Conservation (phyloP, 1,139 yeast species). For the Debaryomycetaceae sp. region DNA sequence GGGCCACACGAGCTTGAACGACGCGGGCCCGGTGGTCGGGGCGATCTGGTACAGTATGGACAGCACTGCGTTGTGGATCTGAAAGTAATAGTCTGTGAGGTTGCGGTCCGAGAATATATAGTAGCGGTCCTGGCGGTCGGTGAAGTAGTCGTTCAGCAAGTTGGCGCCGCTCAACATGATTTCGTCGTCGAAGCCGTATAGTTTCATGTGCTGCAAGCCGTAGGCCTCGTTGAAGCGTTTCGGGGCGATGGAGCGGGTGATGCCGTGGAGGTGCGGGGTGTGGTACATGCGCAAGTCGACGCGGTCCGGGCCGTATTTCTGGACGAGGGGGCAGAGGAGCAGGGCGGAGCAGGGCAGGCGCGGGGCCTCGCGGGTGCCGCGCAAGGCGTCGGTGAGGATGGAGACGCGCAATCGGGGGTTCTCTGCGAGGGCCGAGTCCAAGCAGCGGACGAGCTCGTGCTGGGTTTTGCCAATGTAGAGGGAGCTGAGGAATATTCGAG, state of each 20-base stretch:
- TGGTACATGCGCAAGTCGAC: constrained; percentile 80
- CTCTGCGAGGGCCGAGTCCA: constrained; percentile 44
- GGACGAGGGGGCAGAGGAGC: constrained; percentile 55
- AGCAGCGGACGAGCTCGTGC: constrained; percentile 54
- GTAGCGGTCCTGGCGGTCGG: constrained; percentile 94
- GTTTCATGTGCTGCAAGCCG: constrained; percentile 96
- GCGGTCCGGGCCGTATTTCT: constrained; percentile 53
- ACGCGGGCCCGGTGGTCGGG: constrained; percentile 26
- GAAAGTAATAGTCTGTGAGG: constrained; percentile 63
- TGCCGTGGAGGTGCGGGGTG: constrained; percentile 75
- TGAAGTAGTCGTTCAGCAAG: constrained; percentile 80
- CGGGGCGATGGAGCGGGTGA: constrained; percentile 58
- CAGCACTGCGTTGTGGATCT: constrained; percentile 55
- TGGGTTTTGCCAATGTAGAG: constrained; percentile 81
- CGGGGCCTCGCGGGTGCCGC: constrained; percentile 94
- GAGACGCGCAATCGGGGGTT: constrained; percentile 58
- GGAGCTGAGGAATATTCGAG: constrained; percentile 70
- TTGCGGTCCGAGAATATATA: constrained; percentile 50
- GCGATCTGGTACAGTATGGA: constrained; percentile 62
- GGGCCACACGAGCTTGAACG: constrained; percentile 68
- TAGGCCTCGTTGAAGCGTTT: constrained; percentile 80
- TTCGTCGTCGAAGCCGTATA: constrained; percentile 90
- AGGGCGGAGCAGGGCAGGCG: constrained; percentile 59
- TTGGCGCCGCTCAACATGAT: constrained; percentile 87
- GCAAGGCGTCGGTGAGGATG: constrained; percentile 72